Evolutionary conservation across 2,329 filamentous ascomycete species (phyloP).

Genomic region (Paraphaeosphaeria sporulosa): DNA sequence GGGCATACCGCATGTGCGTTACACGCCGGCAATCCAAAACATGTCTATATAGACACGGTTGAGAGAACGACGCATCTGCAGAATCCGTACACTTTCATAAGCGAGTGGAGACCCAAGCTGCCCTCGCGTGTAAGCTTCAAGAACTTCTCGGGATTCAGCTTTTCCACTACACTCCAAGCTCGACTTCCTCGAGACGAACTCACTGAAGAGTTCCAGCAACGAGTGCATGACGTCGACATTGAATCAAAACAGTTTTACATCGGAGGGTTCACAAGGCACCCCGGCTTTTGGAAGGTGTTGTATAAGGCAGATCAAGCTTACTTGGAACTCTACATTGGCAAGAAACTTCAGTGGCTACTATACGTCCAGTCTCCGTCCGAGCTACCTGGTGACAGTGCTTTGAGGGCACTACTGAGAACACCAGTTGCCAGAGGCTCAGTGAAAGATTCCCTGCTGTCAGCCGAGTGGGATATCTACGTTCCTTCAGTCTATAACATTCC

Average conservation of each 20-base stretch:
- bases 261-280: slow-evolving; percentile 26
- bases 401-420: slow-evolving; percentile 51
- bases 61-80: neutral
- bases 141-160: slow-evolving; percentile 1
- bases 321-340: slow-evolving; percentile 53
- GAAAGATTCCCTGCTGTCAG: slow-evolving; percentile 20
- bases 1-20: slow-evolving; percentile 1
- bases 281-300: slow-evolving; percentile 51
- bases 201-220: slow-evolving; percentile 16
- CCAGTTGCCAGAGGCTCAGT: slow-evolving; percentile 33
- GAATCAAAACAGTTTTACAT: slow-evolving; percentile 24
- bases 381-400: slow-evolving; percentile 48
- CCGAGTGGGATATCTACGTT: slow-evolving; percentile 34
- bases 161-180: neutral
- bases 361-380: slow-evolving; percentile 51
- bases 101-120: neutral
- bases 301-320: slow-evolving; percentile 51
- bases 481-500: slow-evolving; percentile 18
- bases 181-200: neutral
- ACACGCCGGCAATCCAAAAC: slow-evolving; percentile 6
- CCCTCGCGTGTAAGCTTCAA: neutral
- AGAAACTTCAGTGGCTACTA: slow-evolving; percentile 54
- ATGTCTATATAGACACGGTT: neutral
- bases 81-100: neutral
- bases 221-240: slow-evolving; percentile 20